Conservation (phyloP, 345 rosid species). For the Eucalyptus pauciflora region DNA sequence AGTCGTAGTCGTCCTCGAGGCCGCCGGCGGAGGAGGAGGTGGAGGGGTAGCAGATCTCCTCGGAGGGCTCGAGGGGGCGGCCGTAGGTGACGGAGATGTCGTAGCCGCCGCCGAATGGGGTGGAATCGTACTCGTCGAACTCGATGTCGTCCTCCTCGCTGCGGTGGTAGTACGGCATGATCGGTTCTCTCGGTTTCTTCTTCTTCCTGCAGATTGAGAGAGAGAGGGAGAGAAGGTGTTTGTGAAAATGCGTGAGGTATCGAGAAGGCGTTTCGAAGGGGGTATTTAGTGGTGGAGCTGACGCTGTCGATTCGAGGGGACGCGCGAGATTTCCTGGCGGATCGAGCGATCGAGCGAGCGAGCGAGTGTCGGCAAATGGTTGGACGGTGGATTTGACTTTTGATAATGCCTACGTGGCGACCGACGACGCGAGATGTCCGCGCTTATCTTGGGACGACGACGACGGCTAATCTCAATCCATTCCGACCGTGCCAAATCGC, state of each 20-base stretch:
- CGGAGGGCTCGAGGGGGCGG: conserved; percentile 63
- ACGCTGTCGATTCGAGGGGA: background rate
- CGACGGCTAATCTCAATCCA: background rate
- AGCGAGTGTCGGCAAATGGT: background rate
- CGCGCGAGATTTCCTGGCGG: background rate
- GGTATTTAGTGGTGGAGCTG: background rate
- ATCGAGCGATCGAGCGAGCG: background rate
- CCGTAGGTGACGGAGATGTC: conserved; percentile 61
- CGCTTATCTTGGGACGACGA: background rate
- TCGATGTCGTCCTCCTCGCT: conserved; percentile 47
- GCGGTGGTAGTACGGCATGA: conserved; percentile 70
- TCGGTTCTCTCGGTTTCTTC: background rate
- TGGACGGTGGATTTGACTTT: background rate
- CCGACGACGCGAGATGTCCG: background rate
- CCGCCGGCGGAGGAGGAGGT: conserved; percentile 22
- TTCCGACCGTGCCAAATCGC: background rate
- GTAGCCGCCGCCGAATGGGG: conserved; percentile 91
- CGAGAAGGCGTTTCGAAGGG: background rate
- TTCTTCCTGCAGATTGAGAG: background rate
- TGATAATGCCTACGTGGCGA: background rate
- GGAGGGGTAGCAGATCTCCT: conserved; percentile 53
- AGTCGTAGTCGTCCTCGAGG: conserved; percentile 48
- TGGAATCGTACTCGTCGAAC: conserved; percentile 82
- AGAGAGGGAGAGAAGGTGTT: background rate
- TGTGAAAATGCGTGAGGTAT: background rate